phyloP scores from a whole-genome alignment of 2,329 filamentous ascomycete species.

The Leptographium radiaticola region DNA sequence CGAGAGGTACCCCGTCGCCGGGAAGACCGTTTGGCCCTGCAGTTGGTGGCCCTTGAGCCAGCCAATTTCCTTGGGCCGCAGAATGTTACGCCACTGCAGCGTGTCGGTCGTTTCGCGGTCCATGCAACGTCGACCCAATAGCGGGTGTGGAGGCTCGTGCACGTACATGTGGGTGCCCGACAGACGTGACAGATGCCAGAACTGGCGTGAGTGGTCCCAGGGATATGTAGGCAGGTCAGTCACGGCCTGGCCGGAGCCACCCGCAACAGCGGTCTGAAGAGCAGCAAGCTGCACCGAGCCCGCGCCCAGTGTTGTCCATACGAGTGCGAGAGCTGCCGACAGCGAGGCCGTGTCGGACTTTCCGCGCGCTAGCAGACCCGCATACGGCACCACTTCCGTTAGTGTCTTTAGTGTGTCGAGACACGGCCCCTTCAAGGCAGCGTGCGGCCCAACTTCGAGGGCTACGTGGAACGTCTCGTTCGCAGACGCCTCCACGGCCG shows the following conservation, averaged over 20 bases:
- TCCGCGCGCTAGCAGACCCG: slow-evolving; percentile 35
- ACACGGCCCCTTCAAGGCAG: slow-evolving; percentile 34
- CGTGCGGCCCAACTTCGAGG: slow-evolving; percentile 35
- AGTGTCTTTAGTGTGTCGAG: slow-evolving; percentile 28
- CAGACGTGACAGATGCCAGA: slow-evolving; percentile 35
- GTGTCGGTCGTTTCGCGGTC: neutral
- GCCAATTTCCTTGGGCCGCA: slow-evolving; percentile 18
- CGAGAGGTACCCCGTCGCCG: slow-evolving; percentile 22
- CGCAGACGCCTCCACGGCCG: slow-evolving; percentile 20
- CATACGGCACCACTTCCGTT: slow-evolving; percentile 25
- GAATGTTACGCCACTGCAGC: neutral
- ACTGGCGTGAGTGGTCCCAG: slow-evolving; percentile 31
- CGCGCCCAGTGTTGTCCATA: slow-evolving; percentile 27
- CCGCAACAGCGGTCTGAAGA: slow-evolving; percentile 22
- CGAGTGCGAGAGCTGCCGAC: slow-evolving; percentile 27
- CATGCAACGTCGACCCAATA: neutral
- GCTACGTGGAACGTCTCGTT: slow-evolving; percentile 24
- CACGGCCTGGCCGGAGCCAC: neutral
- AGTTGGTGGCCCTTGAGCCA: slow-evolving; percentile 20
- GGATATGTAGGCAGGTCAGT: slow-evolving; percentile 20
- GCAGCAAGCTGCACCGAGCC: slow-evolving; percentile 29
- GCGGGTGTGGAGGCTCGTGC: neutral
- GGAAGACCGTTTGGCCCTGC: slow-evolving; percentile 21
- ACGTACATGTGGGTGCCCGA: slow-evolving; percentile 9
- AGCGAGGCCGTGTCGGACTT: slow-evolving; percentile 31